Evolutionary conservation across 2,329 filamentous ascomycete genomes (phyloP).

Genomic region (Xylariaceae sp.): DNA sequence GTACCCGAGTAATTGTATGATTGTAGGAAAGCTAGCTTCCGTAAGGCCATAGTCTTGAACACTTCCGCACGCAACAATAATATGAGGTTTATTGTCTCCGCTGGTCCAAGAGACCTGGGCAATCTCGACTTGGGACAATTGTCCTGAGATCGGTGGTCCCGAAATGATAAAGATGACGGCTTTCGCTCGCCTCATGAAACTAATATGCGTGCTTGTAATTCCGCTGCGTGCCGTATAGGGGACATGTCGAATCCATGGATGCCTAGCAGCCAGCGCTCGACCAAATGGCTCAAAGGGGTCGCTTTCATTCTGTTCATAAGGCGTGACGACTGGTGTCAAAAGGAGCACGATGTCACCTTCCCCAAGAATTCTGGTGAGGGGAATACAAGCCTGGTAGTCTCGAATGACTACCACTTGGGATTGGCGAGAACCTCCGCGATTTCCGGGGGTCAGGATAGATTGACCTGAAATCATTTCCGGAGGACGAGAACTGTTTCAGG

Average conservation of each 20-base stretch:
- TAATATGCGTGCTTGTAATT: conserved; percentile 59
- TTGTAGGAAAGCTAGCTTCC: conserved; percentile 46
- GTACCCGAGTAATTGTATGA: conserved; percentile 49
- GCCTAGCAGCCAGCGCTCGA: conserved; percentile 55
- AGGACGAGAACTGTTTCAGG: conserved; percentile 23
- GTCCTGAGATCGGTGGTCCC: conserved; percentile 43
- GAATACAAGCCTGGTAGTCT: conserved; percentile 40
- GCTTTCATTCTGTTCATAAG: conserved; percentile 38
- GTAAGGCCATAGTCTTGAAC: conserved; percentile 38
- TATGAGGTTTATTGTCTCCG: conserved; percentile 47
- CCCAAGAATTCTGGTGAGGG: conserved; percentile 43
- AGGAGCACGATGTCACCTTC: conserved; percentile 56
- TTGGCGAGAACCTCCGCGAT: conserved; percentile 30
- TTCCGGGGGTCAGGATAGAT: conserved; percentile 27
- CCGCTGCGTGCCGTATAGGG: conserved; percentile 63
- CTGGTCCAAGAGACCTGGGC: conserved; percentile 43
- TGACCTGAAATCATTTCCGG: conserved; percentile 33
- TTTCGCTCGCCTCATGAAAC: conserved; percentile 58
- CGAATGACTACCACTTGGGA: conserved; percentile 30
- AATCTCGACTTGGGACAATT: conserved; percentile 50
- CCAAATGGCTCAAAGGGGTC: conserved; percentile 74
- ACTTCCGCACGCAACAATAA: conserved; percentile 51
- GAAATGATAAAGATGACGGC: conserved; percentile 59
- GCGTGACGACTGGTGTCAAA: conserved; percentile 54
- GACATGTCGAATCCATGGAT: conserved; percentile 63